Conservation (phyloP, 1,284 basidiomycete genomes). For the Testicularia cyperi region DNA sequence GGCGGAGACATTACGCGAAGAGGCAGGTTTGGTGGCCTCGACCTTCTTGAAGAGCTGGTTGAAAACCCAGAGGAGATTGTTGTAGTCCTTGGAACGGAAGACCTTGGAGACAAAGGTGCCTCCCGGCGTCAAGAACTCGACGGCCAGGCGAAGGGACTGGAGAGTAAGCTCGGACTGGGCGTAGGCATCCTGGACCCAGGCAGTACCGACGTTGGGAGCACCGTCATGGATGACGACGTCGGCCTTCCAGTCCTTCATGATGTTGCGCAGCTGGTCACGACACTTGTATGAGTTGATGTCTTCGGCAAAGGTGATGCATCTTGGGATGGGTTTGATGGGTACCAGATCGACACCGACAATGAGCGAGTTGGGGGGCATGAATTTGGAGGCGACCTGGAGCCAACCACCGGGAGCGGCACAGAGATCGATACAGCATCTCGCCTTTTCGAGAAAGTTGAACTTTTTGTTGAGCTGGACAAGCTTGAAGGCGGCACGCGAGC, state of each 20-base stretch:
- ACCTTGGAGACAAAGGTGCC: slow-evolving; percentile 94
- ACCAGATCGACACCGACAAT: slow-evolving; percentile 97
- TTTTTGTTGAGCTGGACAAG: slow-evolving; percentile 99
- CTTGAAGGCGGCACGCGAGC: slow-evolving; percentile 99
- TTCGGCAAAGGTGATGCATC: slow-evolving; percentile 85
- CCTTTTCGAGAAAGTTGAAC: slow-evolving; percentile 84
- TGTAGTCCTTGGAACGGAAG: slow-evolving; percentile 97
- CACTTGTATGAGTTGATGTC: slow-evolving; percentile 95
- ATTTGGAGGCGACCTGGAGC: slow-evolving; percentile 97
- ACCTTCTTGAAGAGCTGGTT: slow-evolving; percentile 93
- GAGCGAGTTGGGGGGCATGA: slow-evolving; percentile 92
- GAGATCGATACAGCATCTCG: slow-evolving; percentile 94
- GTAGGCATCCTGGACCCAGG: slow-evolving; percentile 99
- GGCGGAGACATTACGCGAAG: slow-evolving; percentile 96
- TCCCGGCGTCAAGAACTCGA: slow-evolving; percentile 90
- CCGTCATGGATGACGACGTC: slow-evolving; percentile 99
- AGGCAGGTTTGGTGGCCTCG: slow-evolving; percentile 97
- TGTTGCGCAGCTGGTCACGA: slow-evolving; percentile 78
- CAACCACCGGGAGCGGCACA: slow-evolving; percentile 99
- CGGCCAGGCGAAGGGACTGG: slow-evolving; percentile 91
- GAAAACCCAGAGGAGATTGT: slow-evolving; percentile 98
- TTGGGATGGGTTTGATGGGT: slow-evolving; percentile 92
- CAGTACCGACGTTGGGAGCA: slow-evolving; percentile 98
- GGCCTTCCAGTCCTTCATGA: slow-evolving; percentile 99
- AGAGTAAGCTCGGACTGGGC: slow-evolving; percentile 95